Conservation (phyloP, 257 asterid species). For the Solanum okadae region DNA sequence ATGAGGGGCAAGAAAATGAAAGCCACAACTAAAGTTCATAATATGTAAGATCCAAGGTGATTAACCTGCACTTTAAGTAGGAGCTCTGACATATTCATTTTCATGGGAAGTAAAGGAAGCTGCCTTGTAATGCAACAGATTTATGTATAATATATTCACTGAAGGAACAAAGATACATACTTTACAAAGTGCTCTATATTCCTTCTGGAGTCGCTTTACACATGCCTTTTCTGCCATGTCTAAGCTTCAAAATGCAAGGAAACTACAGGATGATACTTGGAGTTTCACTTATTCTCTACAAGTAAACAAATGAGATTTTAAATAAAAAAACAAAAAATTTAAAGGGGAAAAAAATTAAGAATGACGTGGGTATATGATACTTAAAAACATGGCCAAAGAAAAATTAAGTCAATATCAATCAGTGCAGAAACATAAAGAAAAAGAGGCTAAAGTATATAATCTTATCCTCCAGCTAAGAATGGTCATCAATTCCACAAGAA, state of each 20-base stretch:
- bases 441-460: background rate
- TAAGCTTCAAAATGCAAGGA: background rate
- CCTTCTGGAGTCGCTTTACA: conserved; percentile 92
- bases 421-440: background rate
- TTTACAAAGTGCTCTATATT: conserved; percentile 88
- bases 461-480: background rate
- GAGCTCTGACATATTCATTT: background rate
- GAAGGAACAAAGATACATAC: conserved; percentile 29
- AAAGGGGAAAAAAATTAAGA: background rate
- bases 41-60: too few relatives aligned
- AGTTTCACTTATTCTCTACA: background rate
- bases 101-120: background rate
- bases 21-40: too few relatives aligned
- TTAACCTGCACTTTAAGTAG: background rate
- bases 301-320: background rate
- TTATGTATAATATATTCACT: background rate
- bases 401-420: background rate
- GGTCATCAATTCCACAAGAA: background rate
- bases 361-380: background rate
- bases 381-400: background rate
- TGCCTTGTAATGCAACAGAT: background rate
- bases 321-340: background rate
- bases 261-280: background rate
- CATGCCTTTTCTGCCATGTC: conserved; percentile 79
- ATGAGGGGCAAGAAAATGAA: too few relatives aligned